Conservation (phyloP, 495 filamentous ascomycete species). For the Rostrohypoxylon terebratum region DNA sequence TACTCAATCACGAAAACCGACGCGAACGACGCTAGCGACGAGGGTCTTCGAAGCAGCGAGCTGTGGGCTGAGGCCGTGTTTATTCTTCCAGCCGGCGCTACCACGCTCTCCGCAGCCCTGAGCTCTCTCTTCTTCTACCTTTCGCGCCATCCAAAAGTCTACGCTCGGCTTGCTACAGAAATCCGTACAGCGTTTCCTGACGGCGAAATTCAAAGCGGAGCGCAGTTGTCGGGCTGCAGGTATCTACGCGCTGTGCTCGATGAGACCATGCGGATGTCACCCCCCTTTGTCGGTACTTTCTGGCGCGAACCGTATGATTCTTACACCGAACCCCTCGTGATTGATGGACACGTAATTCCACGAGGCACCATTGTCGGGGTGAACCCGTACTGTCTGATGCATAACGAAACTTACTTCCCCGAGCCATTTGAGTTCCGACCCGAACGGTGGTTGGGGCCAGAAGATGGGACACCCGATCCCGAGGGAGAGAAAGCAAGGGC, state of each 20-base stretch:
- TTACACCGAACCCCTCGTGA: constrained; percentile 10
- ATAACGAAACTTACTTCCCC: constrained; percentile 55
- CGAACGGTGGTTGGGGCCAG: constrained; percentile 55
- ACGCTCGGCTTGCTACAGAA: not conserved
- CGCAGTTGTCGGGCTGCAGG: not conserved
- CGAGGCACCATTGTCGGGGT: constrained; percentile 53
- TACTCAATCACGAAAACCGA: constrained; percentile 55
- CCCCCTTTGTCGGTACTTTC: not conserved
- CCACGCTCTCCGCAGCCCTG: constrained; percentile 14
- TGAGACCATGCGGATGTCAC: constrained; percentile 5
- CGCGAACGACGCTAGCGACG: constrained; percentile 49
- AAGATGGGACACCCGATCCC: not conserved
- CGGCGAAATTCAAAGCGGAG: not conserved
- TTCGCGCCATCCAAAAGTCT: not conserved
- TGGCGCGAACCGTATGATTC: constrained; percentile 24
- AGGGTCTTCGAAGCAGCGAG: constrained; percentile 4
- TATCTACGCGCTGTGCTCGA: constrained; percentile 11
- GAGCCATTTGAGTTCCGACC: constrained; percentile 56
- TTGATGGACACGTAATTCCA: constrained; percentile 48
- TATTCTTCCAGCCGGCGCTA: constrained; percentile 17
- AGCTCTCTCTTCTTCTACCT: constrained; percentile 23
- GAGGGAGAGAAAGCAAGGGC: not conserved
- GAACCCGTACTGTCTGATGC: constrained; percentile 54
- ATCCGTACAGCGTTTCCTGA: not conserved
- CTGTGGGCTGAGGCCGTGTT: constrained; percentile 22